Base-by-base conservation (phyloP, 108 stramenopile species). In the Cylindrotheca closterium region DNA sequence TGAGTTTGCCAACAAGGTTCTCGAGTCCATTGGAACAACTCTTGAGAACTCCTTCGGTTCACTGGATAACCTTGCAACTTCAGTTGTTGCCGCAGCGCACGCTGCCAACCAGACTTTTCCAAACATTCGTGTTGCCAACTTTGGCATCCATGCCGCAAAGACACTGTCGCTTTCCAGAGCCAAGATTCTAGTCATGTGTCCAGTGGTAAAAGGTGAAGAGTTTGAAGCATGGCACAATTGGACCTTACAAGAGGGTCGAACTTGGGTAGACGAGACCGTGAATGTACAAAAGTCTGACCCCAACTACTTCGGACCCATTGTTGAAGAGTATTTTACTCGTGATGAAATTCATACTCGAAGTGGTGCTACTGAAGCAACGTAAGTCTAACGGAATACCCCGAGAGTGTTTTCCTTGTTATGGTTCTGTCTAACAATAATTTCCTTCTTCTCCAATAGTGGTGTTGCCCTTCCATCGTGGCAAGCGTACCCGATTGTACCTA, bases 101-200 rank as follows among this genome's bases (percentile, higher is more conserved):
- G 57, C 56, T 4, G 24, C 51, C 8, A 66, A 73, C 27, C 58
- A 65, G 45, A 49, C 34, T 23, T 73, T 62, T 52, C 71, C 71
- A 2, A 51, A 45, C 25, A 61, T 73, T 10, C 30, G 29, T 25
- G 24, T 73, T 27, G 64, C 71, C 25, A 56, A 73, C 24, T 73
- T 73, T 30, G 51, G 51, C 37, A 28, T 66, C 27, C 55, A 57
- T n/a, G 58, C 71, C 17, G 58, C 45, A 10, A 73, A 73, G 46
- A 66, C 62, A 8, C 49, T 50, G 26, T 28, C 50, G 0, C 55
- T 73, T 26, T 56, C 51, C 3, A 48, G 42, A 17, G 55, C 51
- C 1, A 52, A 52, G 51, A 25, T 52, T 2, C 23, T 52, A 15
- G 51, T 52, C 15, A 52, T 25, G 24, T 52, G 51, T 25, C 51